phyloP scores from a whole-genome alignment of 78 protist genomes.

The Chrysochromulina parva region DNA sequence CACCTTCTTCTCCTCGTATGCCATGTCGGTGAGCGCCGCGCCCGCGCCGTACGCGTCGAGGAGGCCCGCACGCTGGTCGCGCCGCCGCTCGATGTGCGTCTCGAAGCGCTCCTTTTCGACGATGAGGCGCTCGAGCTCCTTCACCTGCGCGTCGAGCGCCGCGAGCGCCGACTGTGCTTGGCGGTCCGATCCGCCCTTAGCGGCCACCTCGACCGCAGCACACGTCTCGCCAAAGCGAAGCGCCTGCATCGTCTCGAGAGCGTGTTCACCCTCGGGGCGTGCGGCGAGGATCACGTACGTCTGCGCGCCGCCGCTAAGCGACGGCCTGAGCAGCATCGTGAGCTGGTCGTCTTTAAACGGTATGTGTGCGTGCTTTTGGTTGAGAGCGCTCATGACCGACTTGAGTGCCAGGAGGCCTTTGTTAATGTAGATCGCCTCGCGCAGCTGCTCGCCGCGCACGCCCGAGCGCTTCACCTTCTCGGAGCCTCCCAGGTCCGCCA shows the following conservation, averaged over 20 bases:
- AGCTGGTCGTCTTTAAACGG: slow-evolving; percentile 28
- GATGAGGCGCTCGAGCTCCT: background rate
- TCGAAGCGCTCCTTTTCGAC: slow-evolving; percentile 27
- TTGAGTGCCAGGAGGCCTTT: slow-evolving; percentile 23
- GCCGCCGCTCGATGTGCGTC: background rate
- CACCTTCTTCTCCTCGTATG: background rate
- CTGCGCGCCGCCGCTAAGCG: slow-evolving; percentile 9
- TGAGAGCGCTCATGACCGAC: background rate
- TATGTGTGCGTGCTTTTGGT: background rate
- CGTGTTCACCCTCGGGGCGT: background rate
- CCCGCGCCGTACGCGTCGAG: background rate
- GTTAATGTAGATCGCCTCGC: slow-evolving; percentile 15
- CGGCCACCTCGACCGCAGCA: background rate
- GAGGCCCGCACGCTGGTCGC: background rate
- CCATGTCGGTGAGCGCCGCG: background rate
- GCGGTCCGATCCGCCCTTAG: background rate
- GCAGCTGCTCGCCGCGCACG: background rate
- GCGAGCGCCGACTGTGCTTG: background rate
- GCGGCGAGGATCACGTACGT: background rate
- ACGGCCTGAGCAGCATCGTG: slow-evolving; percentile 22
- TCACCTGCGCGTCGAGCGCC: slow-evolving; percentile 4
- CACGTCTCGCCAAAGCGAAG: slow-evolving; percentile 40
- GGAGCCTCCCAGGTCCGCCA: slow-evolving; percentile 35
- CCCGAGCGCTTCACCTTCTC: slow-evolving; percentile 5
- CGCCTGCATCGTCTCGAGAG: slow-evolving; percentile 22